Evolutionary conservation across 2,329 filamentous ascomycete species (phyloP).

Genomic region (Pestalotiopsis sp.): DNA sequence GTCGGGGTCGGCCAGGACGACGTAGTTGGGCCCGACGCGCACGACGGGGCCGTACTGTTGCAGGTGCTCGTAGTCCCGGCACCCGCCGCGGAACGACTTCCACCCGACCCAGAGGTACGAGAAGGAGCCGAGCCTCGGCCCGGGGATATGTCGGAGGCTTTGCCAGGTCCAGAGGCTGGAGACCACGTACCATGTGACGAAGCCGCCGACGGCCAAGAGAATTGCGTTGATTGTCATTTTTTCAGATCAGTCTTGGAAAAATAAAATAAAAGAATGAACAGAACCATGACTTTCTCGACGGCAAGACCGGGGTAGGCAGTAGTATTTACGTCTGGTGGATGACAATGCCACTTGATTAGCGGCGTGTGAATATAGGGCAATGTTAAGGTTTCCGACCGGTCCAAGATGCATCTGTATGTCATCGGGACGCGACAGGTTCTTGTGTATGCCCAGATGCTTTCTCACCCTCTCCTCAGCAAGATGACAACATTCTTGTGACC

Average conservation of each 20-base stretch:
- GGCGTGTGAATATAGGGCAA: too few relatives aligned
- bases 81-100: neutral
- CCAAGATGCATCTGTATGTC: too few relatives aligned
- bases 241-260: neutral
- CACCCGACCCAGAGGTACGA: constrained; percentile 11
- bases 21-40: constrained; percentile 44
- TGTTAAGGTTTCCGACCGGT: too few relatives aligned
- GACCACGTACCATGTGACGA: constrained; percentile 1
- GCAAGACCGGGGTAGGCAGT: too few relatives aligned
- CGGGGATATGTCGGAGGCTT: constrained; percentile 5
- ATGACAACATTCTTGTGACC: too few relatives aligned
- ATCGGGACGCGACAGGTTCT: too few relatives aligned
- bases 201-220: neutral
- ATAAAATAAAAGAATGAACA: too few relatives aligned
- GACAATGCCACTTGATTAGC: too few relatives aligned
- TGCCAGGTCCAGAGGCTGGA: constrained; percentile 14
- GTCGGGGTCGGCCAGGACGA: constrained; percentile 41
- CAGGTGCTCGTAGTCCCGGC: constrained; percentile 7
- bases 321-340: too few relatives aligned
- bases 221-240: neutral
- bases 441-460: too few relatives aligned
- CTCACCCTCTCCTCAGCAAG: too few relatives aligned
- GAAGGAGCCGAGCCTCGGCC: constrained; percentile 1
- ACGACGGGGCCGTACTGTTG: constrained; percentile 36
- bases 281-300: too few relatives aligned